Conservation (phyloP, 495 filamentous ascomycete genomes). For the Podospora anserina region DNA sequence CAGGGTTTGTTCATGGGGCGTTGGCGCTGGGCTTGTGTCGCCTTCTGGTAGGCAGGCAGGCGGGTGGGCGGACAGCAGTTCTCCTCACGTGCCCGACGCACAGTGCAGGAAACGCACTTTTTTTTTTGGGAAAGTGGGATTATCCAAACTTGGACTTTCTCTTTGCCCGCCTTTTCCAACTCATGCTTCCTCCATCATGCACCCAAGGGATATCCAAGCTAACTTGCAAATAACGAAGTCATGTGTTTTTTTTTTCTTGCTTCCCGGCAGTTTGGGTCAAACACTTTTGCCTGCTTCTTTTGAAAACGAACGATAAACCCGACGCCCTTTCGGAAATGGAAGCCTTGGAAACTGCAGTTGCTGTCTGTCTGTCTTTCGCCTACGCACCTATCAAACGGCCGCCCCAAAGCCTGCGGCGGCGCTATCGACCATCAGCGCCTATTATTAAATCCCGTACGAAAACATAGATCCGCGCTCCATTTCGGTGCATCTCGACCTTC, state of each 20-base stretch:
- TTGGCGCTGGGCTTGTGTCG: not conserved
- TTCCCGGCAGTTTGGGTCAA: not conserved
- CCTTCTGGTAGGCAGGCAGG: not conserved
- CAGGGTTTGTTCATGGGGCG: constrained; percentile 13
- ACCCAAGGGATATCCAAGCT: not conserved
- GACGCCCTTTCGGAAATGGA: not conserved
- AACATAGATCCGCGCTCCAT: not conserved
- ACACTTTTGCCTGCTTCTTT: not conserved
- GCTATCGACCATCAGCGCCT: not conserved
- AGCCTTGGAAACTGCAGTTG: not conserved
- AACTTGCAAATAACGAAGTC: not conserved
- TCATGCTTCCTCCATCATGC: not conserved
- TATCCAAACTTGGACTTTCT: not conserved
- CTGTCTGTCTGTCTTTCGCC: not conserved
- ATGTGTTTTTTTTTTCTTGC: too few relatives aligned
- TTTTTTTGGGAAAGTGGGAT: not conserved
- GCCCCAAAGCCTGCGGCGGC: not conserved
- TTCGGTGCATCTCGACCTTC: not conserved
- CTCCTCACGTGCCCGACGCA: not conserved
- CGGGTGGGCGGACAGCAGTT: not conserved
- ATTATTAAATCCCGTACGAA: not conserved
- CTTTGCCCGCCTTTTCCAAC: not conserved
- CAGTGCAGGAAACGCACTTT: not conserved
- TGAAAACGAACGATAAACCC: too few relatives aligned
- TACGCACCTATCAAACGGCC: not conserved